Percentiles rank a stretch among this genome's conserved stretches.
These are phyloP conservation scores for Euphrasia arctica DNA, from an alignment of 305 asterid species.

Conservation along the genomic window DNA sequence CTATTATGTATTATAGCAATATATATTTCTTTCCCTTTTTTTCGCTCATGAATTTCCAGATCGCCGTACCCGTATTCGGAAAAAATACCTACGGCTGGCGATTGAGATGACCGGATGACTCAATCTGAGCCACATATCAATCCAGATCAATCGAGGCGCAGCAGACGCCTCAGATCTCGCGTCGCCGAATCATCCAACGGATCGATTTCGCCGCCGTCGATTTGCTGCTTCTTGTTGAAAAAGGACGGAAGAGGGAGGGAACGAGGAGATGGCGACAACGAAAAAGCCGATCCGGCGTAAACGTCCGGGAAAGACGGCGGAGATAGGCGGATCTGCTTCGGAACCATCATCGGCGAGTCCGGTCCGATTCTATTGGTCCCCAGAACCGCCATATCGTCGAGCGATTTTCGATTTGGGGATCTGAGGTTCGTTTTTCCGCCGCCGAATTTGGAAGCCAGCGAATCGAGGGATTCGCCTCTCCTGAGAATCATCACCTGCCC, in stretches of 20 bases:
- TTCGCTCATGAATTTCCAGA: slow-evolving; percentile 15
- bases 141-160: slow-evolving; percentile 56
- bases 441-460: slow-evolving; percentile 30
- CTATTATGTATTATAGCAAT: too few relatives aligned
- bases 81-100: slow-evolving; percentile 44
- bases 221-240: slow-evolving; percentile 42
- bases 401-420: slow-evolving; percentile 23
- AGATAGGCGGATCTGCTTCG: slow-evolving; percentile 38
- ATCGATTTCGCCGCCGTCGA: slow-evolving; percentile 13
- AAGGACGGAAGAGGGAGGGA: slow-evolving; percentile 79
- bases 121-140: slow-evolving; percentile 9
- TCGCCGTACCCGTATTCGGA: slow-evolving; percentile 36
- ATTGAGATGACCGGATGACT: slow-evolving; percentile 18
- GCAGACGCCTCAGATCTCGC: slow-evolving; percentile 75
- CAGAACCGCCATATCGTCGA: slow-evolving; percentile 36
- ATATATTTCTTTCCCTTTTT: slow-evolving; percentile 3
- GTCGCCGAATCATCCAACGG: slow-evolving; percentile 56
- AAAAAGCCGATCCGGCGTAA: slow-evolving; percentile 78
- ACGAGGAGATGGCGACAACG: slow-evolving; percentile 73
- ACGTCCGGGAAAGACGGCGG: slow-evolving; percentile 31
- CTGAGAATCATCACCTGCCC: slow-evolving; percentile 44
- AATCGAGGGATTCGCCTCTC: slow-evolving; percentile 62
- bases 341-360: slow-evolving; percentile 34
- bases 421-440: slow-evolving; percentile 22
- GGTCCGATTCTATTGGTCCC: slow-evolving; percentile 36